Evolutionary conservation across 768 basidiomycete species (phyloP), one percentile per base, ranked within the genome.

Genomic region (Mrakia gelida): DNA sequence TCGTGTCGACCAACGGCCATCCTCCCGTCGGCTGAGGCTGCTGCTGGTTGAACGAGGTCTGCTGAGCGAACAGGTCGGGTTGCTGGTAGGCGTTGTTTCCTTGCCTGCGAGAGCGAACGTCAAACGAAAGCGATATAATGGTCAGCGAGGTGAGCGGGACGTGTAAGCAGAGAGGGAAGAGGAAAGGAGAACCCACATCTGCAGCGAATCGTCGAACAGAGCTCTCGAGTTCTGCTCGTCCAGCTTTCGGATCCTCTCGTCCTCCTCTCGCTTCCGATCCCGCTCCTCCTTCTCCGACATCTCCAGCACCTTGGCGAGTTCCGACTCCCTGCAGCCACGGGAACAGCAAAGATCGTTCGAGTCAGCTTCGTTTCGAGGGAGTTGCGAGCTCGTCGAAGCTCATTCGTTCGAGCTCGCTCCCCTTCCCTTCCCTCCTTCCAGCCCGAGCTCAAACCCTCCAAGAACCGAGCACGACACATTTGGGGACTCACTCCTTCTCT

Each of bases 251-350:
- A 88, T 88, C 71, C 95, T 86, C 83, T 87, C 89, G 30, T 88
- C 89, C 82, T 98, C 97, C 83, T 98, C 96, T 83, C 89, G 87
- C 83, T 88, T 89, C 71, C 95, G 86, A 82, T 87, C 89, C 32
- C 87, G 89, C 82, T 98, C 97, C 83, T 98, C 97, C 83, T 98
- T 93, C 84, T 94, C 88, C 80, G 94, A 96, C 49, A 95, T 86
- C 82, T 89, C 88, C 82, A 99, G 87, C 0, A 97, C 97, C 82
- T 90, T 86, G 80, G 90, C 87, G 32, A 98, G 84, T 80, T 98
- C 97, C n/a, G 87, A 87, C 81, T 99, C 94, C 78, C 79, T 84
- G 75, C 4, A 49, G 54, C n/a, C 28, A 59, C 21, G 3, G 38
- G 38, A 32, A 38, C 21, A n/a, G n/a, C n/a, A 16, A 7, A 21